These are phyloP conservation scores for Lichina pygmaea DNA, from an alignment of 495 filamentous ascomycete species.

Conservation along the genomic window DNA sequence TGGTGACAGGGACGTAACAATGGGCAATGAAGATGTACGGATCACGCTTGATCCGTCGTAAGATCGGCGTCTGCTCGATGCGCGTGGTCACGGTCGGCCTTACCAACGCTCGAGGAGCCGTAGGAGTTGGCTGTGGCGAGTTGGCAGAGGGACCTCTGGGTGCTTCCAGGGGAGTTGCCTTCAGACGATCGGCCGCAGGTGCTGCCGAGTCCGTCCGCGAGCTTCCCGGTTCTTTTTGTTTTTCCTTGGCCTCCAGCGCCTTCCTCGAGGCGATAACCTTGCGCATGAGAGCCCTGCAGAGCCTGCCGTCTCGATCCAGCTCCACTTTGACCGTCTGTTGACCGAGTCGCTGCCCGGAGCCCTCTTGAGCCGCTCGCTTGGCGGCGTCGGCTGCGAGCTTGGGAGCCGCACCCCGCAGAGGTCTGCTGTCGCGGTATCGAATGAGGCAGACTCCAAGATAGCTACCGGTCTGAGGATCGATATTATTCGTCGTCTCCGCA, in stretches of 20 bases:
- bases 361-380: slow-evolving; percentile 41
- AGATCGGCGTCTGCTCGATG: slow-evolving; percentile 31
- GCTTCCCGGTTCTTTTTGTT: slow-evolving; percentile 1
- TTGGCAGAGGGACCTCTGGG: slow-evolving; percentile 68
- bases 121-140: slow-evolving; percentile 7
- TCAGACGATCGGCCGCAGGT: slow-evolving; percentile 1
- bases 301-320: slow-evolving; percentile 62
- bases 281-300: slow-evolving; percentile 46
- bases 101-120: slow-evolving; percentile 4
- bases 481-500: slow-evolving; percentile 64
- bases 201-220: neutral
- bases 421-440: slow-evolving; percentile 51
- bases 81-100: slow-evolving; percentile 14
- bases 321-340: slow-evolving; percentile 49
- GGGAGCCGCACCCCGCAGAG: slow-evolving; percentile 18
- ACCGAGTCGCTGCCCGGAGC: slow-evolving; percentile 44
- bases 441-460: slow-evolving; percentile 81
- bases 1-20: slow-evolving; percentile 66
- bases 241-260: slow-evolving; percentile 16
- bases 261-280: slow-evolving; percentile 33
- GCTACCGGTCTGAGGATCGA: slow-evolving; percentile 75
- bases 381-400: slow-evolving; percentile 46
- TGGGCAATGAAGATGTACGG: slow-evolving; percentile 86
- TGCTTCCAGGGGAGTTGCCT: slow-evolving; percentile 36
- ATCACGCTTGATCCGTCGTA: slow-evolving; percentile 41